These are phyloP conservation scores for Oxyria digyna DNA, from an alignment of 148 eudicot genomes.

Conservation along the genomic window DNA sequence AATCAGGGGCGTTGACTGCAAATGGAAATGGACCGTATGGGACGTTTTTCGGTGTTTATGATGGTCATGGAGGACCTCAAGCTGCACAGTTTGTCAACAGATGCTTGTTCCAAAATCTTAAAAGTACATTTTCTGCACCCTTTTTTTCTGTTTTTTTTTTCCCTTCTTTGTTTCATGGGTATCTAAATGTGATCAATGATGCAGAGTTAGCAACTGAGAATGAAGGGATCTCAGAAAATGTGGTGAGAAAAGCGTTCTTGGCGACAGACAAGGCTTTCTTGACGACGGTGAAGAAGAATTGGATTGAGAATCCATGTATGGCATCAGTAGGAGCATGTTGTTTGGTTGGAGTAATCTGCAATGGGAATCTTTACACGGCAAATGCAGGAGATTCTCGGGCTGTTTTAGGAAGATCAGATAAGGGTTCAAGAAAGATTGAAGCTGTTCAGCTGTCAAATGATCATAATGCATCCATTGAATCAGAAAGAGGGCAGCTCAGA, in stretches of 20 bases:
- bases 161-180: background rate
- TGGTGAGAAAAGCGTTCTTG: constrained; percentile 59
- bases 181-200: background rate
- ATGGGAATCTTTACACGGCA: constrained; percentile 45
- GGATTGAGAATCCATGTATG: constrained; percentile 50
- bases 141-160: background rate
- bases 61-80: constrained; percentile 89
- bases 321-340: constrained; percentile 84
- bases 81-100: constrained; percentile 48
- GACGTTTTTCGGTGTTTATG: constrained; percentile 71
- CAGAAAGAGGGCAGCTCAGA: constrained; percentile 54
- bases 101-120: constrained; percentile 39
- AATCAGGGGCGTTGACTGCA: constrained; percentile 49
- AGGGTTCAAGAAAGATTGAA: constrained; percentile 16
- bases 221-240: constrained; percentile 46
- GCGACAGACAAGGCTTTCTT: constrained; percentile 65
- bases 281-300: constrained; percentile 48
- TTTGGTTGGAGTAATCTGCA: constrained; percentile 60
- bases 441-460: constrained; percentile 72
- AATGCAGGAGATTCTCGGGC: constrained; percentile 86
- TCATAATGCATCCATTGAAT: constrained; percentile 57
- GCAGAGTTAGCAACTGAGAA: constrained; percentile 55
- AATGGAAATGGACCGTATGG: constrained; percentile 42
- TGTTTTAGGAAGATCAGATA: constrained; percentile 52
- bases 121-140: constrained; percentile 32